Evolutionary conservation across 1,139 yeast genomes (phyloP), one percentile per base, ranked within the genome.

Genomic region (Kazachstania sp.): DNA sequence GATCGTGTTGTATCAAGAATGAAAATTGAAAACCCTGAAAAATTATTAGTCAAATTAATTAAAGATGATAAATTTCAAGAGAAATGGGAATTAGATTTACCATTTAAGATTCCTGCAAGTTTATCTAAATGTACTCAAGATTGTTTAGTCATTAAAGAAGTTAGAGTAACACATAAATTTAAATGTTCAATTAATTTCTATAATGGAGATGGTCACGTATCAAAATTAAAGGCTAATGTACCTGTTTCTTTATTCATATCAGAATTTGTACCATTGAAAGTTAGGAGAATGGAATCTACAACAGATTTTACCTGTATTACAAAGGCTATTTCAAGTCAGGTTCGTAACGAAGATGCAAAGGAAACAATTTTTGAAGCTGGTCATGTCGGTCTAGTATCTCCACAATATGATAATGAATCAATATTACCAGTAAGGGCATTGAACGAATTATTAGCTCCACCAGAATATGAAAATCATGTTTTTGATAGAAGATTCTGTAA

Each of bases 401-500:
- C 34, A 4, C 29, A 19, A 12, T 15, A 29, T 9, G 34, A 34
- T 23, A 26, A 32, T 13, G 35, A 40, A 28, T 20, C 37, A 4
- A 26, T 32, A n/a, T 23, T 45, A 28, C 47, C 47, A 5, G 47
- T 35, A 4, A 34, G 23, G 4, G 37, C 30, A 19, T 51, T 52
- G 12, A 56, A 61, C 5, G 53, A 54, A 13, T 40, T 61, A 32
- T 49, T 81, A 65, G 95, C 97, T 0, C 97, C 97, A 3, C 98
- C 98, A 29, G 75, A 84, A 52, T 92, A 92, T 62, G 88, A 82
- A 53, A 80, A 75, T 51, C 95, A 87, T 63, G 78, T 87, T 32
- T 86, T 85, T 65, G 98, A 92, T 65, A 69, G 87, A 48, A 68
- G 92, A 37, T 90, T 90, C 88, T 73, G 77, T 38, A 94, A 84